Percentiles rank a stretch among this genome's conserved stretches.
Evolutionary conservation across 345 rosid genomes (phyloP).

Genomic region (Eucalyptus melliodora): DNA sequence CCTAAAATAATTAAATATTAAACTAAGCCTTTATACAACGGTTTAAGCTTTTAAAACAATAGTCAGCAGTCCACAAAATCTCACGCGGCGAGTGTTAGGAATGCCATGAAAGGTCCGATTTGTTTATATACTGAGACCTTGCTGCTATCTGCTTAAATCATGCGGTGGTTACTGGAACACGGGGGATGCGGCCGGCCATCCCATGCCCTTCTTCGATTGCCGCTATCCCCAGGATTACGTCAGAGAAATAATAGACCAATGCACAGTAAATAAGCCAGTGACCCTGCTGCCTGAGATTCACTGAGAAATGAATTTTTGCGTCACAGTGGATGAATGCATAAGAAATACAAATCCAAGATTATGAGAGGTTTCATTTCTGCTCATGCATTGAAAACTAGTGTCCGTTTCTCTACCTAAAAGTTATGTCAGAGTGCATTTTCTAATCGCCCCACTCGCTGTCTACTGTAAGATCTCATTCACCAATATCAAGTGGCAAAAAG

Average conservation of each 20-base stretch:
- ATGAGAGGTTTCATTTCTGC: background rate
- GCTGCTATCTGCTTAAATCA: background rate
- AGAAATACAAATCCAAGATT: background rate
- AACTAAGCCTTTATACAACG: accelerated
- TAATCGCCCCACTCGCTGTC: background rate
- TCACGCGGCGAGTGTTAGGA: no score
- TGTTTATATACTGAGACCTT: no score
- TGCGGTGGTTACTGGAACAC: background rate
- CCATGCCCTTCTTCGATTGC: background rate
- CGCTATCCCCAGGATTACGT: no score
- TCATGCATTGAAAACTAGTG: background rate
- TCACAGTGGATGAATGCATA: background rate
- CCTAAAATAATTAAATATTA: no score
- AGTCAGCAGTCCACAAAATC: accelerated
- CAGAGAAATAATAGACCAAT: background rate
- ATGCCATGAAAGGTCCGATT: background rate
- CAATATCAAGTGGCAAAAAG: background rate
- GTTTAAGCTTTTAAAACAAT: accelerated
- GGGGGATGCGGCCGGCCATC: background rate
- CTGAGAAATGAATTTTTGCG: background rate
- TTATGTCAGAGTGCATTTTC: no score
- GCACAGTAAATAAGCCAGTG: background rate
- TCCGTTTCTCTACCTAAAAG: background rate
- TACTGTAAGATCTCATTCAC: background rate
- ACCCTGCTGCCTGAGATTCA: background rate